phyloP scores from a whole-genome alignment of 805 yeast species.

The Pichia eremophila region DNA sequence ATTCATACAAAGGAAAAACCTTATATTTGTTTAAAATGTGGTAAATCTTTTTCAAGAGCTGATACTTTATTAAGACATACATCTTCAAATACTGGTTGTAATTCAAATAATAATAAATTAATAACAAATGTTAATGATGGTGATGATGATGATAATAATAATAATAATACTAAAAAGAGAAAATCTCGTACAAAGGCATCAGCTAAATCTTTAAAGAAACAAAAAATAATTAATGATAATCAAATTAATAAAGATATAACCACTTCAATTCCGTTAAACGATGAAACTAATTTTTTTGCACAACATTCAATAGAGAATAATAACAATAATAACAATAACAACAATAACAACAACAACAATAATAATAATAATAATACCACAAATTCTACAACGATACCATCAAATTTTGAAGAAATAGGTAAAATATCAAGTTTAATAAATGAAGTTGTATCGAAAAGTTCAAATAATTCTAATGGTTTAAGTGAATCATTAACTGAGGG shows the following conservation, averaged over 20 bases:
- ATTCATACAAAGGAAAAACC: slow-evolving; percentile 74
- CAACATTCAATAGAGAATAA: too few species aligned
- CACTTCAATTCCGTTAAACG: neutral
- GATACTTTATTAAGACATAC: slow-evolving; percentile 69
- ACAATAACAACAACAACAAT: too few species aligned
- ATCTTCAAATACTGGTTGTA: slow-evolving; percentile 30
- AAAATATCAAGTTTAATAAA: too few species aligned
- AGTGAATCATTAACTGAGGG: too few species aligned
- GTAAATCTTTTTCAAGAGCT: slow-evolving; percentile 58
- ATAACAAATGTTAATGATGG: neutral
- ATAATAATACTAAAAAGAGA: neutral
- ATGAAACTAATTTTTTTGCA: neutral
- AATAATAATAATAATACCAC: too few species aligned
- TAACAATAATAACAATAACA: too few species aligned
- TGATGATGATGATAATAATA: neutral
- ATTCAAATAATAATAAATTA: neutral
- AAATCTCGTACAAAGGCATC: too few species aligned
- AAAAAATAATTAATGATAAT: too few species aligned
- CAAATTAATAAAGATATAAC: too few species aligned
- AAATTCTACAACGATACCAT: neutral
- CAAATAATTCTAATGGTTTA: too few species aligned
- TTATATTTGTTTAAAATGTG: slow-evolving; percentile 49
- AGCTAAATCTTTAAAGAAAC: neutral
- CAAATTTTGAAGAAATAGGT: too few species aligned
- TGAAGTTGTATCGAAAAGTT: too few species aligned